These are phyloP conservation scores for Rosa rugosa DNA, from an alignment of 306 rosid genomes.

Conservation along the genomic window DNA sequence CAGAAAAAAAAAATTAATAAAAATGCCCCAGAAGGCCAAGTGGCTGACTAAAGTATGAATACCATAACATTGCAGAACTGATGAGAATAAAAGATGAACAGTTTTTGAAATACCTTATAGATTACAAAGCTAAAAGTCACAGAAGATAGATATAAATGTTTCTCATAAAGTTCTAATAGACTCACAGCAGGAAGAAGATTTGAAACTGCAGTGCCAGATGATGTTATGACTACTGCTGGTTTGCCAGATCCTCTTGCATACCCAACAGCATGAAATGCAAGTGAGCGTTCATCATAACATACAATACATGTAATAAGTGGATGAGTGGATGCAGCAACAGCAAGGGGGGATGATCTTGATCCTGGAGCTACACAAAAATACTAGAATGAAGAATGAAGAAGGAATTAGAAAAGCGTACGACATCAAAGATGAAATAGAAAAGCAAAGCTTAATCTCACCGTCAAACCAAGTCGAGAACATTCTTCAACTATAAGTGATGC, in stretches of 20 bases:
- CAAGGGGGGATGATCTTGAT: constrained; percentile 97
- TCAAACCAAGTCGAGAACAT: constrained; percentile 91
- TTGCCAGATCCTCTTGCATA: constrained; percentile 87
- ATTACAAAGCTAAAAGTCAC: neutral
- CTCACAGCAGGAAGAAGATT: constrained; percentile 98
- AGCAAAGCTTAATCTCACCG: constrained; percentile 54
- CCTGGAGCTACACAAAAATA: constrained; percentile 98
- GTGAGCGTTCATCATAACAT: constrained; percentile 95
- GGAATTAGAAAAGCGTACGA: constrained; percentile 39
- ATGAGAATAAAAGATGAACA: neutral
- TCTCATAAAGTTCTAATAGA: constrained; percentile 20
- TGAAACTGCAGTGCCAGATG: constrained; percentile 98
- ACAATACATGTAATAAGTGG: constrained; percentile 67
- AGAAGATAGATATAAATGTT: neutral
- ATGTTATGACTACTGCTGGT: constrained; percentile 89
- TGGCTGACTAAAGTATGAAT: neutral
- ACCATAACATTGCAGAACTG: neutral
- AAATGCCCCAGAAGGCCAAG: neutral
- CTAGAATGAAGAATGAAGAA: constrained; percentile 47
- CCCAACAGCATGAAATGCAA: constrained; percentile 96
- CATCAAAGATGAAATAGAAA: constrained; percentile 16
- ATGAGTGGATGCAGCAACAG: constrained; percentile 93
- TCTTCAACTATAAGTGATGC: constrained; percentile 92
- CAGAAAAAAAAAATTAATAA: neutral
- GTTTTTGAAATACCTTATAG: neutral